Percentiles rank a stretch among this genome's conserved stretches.
Conservation (phyloP, 129 eudicot species). For the Kitagawia praeruptora region DNA sequence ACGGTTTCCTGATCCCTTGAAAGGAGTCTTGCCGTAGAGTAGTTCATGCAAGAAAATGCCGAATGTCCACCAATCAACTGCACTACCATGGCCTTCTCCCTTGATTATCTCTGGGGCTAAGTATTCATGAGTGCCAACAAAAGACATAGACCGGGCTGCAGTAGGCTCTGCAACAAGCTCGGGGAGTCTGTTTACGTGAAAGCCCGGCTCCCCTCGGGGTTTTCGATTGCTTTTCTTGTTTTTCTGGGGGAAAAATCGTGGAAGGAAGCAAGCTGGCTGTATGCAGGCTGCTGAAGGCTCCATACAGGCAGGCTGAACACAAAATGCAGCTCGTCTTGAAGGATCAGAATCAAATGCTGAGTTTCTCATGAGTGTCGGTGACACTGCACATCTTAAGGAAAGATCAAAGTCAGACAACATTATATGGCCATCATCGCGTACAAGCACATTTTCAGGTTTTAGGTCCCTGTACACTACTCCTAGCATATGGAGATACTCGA, state of each 20-base stretch:
- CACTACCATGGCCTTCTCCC: conserved; percentile 89
- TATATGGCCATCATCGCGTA: conserved; percentile 94
- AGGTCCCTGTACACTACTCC: conserved; percentile 92
- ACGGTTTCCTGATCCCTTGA: conserved; percentile 79
- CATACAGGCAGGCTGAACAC: conserved; percentile 76
- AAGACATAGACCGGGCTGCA: conserved; percentile 84
- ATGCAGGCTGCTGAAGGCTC: conserved; percentile 68
- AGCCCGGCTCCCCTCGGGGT: conserved; percentile 32
- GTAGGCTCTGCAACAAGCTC: conserved; percentile 86
- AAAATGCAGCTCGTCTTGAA: conserved; percentile 47
- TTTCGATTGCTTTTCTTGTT: conserved; percentile 48
- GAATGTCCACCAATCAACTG: conserved; percentile 93
- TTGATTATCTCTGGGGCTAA: conserved; percentile 79
- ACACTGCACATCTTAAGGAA: conserved; percentile 73
- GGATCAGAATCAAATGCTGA: conserved; percentile 46
- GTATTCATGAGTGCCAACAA: conserved; percentile 89
- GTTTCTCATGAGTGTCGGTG: conserved; percentile 67
- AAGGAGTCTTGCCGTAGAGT: conserved; percentile 76
- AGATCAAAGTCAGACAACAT: conserved; percentile 95
- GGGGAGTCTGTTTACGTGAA: conserved; percentile 35
- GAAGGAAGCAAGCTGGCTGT: conserved; percentile 79
- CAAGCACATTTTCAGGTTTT: conserved; percentile 86
- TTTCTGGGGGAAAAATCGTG: conserved; percentile 49
- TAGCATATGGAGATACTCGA: conserved; percentile 95
- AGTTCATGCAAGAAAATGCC: conserved; percentile 74